Conservation (phyloP, 2,329 filamentous ascomycete species). For the Paramyrothecium roridum region DNA sequence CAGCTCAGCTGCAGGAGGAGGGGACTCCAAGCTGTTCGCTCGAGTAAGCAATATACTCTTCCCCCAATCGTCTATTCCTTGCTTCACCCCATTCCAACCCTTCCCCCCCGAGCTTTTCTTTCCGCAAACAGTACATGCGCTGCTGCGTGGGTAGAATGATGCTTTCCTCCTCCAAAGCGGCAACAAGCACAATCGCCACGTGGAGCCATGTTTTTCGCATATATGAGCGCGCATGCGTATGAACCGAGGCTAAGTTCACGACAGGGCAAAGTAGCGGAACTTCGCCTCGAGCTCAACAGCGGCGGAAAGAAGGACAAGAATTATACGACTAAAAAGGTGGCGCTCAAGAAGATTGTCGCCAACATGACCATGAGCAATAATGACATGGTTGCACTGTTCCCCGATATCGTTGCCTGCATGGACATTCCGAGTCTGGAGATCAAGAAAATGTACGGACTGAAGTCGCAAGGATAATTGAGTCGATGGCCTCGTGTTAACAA, state of each 20-base stretch:
- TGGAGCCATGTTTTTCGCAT: constrained; percentile 50
- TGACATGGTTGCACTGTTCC: constrained; percentile 96
- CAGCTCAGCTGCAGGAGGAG: constrained; percentile 64
- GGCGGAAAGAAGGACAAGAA: constrained; percentile 99
- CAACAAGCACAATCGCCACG: neutral
- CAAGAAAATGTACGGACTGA: constrained; percentile 85
- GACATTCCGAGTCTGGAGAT: constrained; percentile 91
- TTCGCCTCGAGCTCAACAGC: constrained; percentile 89
- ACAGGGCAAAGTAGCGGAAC: constrained; percentile 98
- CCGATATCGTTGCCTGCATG: constrained; percentile 95
- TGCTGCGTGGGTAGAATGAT: neutral
- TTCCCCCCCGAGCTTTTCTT: neutral
- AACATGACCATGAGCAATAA: constrained; percentile 99
- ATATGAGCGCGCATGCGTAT: constrained; percentile 35
- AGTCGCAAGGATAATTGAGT: neutral
- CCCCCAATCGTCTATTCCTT: constrained; percentile 8
- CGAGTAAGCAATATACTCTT: constrained; percentile 60
- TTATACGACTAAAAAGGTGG: constrained; percentile 90
- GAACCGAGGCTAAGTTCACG: constrained; percentile 51
- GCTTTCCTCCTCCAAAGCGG: neutral
- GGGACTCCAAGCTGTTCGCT: constrained; percentile 99
- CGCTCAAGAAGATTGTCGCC: constrained; percentile 97
- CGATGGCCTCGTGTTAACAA: constrained; percentile 6
- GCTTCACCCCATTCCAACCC: constrained; percentile 13
- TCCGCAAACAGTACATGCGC: neutral